These are phyloP conservation scores for Rhizopogon vinicolor DNA, from an alignment of 768 basidiomycete genomes.

Conservation along the genomic window DNA sequence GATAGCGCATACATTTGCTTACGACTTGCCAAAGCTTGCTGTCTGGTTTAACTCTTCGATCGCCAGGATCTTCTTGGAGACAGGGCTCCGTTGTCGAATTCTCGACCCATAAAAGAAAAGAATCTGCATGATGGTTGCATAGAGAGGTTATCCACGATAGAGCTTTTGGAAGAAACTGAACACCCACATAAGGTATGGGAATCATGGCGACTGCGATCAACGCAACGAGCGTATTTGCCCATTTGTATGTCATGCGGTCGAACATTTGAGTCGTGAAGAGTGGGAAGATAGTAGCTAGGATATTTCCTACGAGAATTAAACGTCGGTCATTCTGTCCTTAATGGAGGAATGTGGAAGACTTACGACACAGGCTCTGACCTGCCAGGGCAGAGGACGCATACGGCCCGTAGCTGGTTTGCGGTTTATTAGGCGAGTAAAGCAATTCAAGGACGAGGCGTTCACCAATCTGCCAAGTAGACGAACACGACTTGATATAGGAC, in stretches of 20 bases:
- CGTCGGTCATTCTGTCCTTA: background rate
- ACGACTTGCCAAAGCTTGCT: background rate
- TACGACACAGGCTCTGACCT: constrained; percentile 58
- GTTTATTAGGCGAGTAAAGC: background rate
- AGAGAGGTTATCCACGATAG: too few relatives aligned
- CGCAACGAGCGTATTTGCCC: constrained; percentile 57
- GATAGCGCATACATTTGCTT: background rate
- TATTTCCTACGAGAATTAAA: constrained; percentile 34
- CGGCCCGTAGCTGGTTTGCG: constrained; percentile 39
- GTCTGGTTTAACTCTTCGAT: constrained; percentile 5
- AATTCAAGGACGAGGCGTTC: constrained; percentile 9
- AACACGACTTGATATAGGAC: constrained; percentile 55
- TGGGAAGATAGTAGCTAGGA: constrained; percentile 50
- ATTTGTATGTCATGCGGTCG: constrained; percentile 46
- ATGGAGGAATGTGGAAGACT: constrained; percentile 14
- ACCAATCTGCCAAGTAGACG: constrained; percentile 64
- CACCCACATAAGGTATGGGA: constrained; percentile 55
- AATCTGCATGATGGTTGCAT: constrained; percentile 9
- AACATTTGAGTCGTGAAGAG: constrained; percentile 64
- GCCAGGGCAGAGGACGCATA: constrained; percentile 70
- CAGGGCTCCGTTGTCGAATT: constrained; percentile 28
- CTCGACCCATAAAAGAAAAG: constrained; percentile 26
- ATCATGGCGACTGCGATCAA: constrained; percentile 50
- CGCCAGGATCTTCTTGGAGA: constrained; percentile 14
- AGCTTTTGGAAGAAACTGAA: background rate